Evolutionary conservation across 2,329 filamentous ascomycete genomes (phyloP), one percentile per base, ranked within the genome.

Genomic region (Monilinia aucupariae): DNA sequence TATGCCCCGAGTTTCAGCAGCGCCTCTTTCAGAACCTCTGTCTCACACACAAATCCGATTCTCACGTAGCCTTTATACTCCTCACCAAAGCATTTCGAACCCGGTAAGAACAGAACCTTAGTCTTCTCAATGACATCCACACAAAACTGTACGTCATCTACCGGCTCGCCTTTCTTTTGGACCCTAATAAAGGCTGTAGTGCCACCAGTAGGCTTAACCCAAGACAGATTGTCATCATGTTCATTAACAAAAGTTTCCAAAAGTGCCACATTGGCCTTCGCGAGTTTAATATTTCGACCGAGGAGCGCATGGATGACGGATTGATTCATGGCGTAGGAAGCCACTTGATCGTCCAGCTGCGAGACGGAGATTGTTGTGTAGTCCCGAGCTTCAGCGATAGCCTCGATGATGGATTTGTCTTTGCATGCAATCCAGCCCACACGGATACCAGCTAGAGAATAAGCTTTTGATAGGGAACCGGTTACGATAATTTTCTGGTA

Each of bases 351-450:
- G 73, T 96, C 91, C 8, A 96, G 77, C 71, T 88, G 85, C n/a
- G 89, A 90, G 0, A 96, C 90, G 47, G 88, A 89, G 70, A 96
- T 96, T 32, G 89, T 92, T 4, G 90, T 96, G 78, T 94, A 96
- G 74, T 94, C 88, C 48, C 91, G 81, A 1, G 86, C 86, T 17
- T 78, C 75, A 13, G 87, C 85, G 66, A 89, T 80, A 17, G 80
- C 78, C 58, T 86, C 81, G 60, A 93, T 81, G 62, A 96, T 80
- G 0, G 77, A 76, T 6, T 73, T 72, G 73, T 85, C 83, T 32
- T 84, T 84, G 17, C 86, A 88, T 4, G 89, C 90, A 64, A 93
- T 81, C 92, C 92, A 97, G 39, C 92, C 92, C 1, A 92, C 76
- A 0, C 91, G 85, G 65, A 96, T 86, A 2, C 92, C 91, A 0